phyloP scores from a whole-genome alignment of 1,139 yeast species.

The Candida sojae region DNA sequence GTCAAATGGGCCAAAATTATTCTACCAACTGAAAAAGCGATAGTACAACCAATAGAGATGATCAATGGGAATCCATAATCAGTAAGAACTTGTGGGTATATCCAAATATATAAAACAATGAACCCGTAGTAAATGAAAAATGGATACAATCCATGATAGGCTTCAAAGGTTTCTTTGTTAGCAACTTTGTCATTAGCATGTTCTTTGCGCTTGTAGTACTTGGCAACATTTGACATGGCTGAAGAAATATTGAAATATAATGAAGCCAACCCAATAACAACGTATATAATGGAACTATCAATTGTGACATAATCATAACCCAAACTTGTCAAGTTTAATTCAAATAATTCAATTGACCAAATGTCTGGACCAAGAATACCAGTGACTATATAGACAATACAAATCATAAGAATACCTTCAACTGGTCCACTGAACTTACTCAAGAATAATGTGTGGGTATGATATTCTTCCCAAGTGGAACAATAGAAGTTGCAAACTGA shows the following conservation, averaged over 20 bases:
- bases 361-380: constrained; percentile 70
- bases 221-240: constrained; percentile 71
- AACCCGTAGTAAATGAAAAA: constrained; percentile 65
- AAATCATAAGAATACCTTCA: constrained; percentile 80
- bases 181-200: constrained; percentile 21
- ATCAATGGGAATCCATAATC: constrained; percentile 58
- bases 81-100: constrained; percentile 53
- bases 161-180: constrained; percentile 33
- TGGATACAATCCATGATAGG: constrained; percentile 69
- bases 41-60: constrained; percentile 68
- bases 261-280: constrained; percentile 53
- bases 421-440: constrained; percentile 92
- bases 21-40: constrained; percentile 87
- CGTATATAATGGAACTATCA: constrained; percentile 43
- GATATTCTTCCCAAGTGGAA: constrained; percentile 96
- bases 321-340: constrained; percentile 35
- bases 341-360: constrained; percentile 51
- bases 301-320: constrained; percentile 29
- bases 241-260: constrained; percentile 70
- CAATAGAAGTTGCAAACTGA: constrained; percentile 80
- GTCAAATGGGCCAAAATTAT: constrained; percentile 89
- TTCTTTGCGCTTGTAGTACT: constrained; percentile 40
- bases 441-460: constrained; percentile 80
- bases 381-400: constrained; percentile 56
- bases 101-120: constrained; percentile 47